Evolutionary conservation across 106 monocot genomes (phyloP).

Genomic region (Apostasia ramifera): DNA sequence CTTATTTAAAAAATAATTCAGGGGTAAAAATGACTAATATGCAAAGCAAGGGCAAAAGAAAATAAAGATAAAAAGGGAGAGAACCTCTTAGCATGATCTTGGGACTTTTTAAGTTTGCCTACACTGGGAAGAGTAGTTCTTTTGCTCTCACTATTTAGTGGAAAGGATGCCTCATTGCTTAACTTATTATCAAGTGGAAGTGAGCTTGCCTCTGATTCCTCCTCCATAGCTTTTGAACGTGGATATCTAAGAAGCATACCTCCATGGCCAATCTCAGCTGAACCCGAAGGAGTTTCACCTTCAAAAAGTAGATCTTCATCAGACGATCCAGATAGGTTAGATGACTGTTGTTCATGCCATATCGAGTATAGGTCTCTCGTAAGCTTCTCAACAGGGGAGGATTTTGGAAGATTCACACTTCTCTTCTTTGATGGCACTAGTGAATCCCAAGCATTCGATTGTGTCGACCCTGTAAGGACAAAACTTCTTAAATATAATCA

Average conservation of each 20-base stretch:
- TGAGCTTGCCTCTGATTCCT: conserved; percentile 99
- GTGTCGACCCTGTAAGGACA: conserved; percentile 54
- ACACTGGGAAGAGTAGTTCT: conserved; percentile 8
- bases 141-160: conserved; percentile 34
- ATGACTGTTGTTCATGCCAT: conserved; percentile 64
- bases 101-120: conserved; percentile 32
- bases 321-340: conserved; percentile 45
- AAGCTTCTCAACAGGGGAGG: conserved; percentile 81
- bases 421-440: conserved; percentile 76
- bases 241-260: conserved; percentile 67
- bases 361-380: conserved; percentile 82
- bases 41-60: neutral
- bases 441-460: conserved; percentile 71
- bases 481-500: no score
- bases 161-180: conserved; percentile 27
- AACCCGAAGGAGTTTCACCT: conserved; percentile 40
- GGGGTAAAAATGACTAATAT: neutral
- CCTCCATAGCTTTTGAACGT: conserved; percentile 52
- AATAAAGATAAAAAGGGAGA: conserved; percentile 4
- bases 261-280: conserved; percentile 82
- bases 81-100: conserved; percentile 49
- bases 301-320: conserved; percentile 80
- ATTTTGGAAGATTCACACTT: conserved; percentile 48
- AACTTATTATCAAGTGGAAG: conserved; percentile 43
- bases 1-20: neutral